Base-by-base conservation (phyloP, 495 filamentous ascomycete species). In the Articulospora tetracladia region DNA sequence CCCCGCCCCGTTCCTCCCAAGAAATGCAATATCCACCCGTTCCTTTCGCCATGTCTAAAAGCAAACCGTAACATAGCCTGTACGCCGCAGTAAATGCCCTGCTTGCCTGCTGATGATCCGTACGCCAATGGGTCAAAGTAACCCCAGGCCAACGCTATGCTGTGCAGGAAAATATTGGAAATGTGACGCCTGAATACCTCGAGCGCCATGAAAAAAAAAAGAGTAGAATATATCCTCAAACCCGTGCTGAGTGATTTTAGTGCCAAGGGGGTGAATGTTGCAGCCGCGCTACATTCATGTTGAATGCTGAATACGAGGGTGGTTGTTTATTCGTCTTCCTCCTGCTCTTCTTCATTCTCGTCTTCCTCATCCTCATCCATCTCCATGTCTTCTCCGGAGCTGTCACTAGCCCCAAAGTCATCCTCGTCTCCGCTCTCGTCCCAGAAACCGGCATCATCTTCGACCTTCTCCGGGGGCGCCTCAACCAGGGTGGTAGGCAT, bases 361-460 rank as follows among this genome's bases (percentile, higher is more conserved):
- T 77, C 78, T 26, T 77, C 76, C 3, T 83, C 84, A 55, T 84
- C 79, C 32, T 82, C 75, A 1, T 79, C 76, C 15, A 81, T 78
- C 32, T 83, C 80, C 30, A 77, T 64, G 36, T 79, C 76, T 12
- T 72, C 79, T 60, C 83, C 84, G 0, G 79, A 64, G 49, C 81
- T 91, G 55, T 86, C 85, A 60, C 88, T 88, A 0, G 88, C 91
- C 13, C 83, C 84, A 72, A 95, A 93, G 53, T 89, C 83, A 55
- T 89, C 83, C 62, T 93, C 90, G 49, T 89, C 86, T 66, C 91
- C 91, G 41, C 83, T 88, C 64, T 93, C 92, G 34, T 79, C 83
- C 90, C 93, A 96, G 70, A 92, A 95, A 58, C 87, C 86, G 24
- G 79, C 79, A 59, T 96, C 91, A 46, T 91, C 86, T 27, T 85